Evolutionary conservation across 345 rosid genomes (phyloP), one percentile per base, ranked within the genome.

Genomic region (Erodium maritimum): DNA sequence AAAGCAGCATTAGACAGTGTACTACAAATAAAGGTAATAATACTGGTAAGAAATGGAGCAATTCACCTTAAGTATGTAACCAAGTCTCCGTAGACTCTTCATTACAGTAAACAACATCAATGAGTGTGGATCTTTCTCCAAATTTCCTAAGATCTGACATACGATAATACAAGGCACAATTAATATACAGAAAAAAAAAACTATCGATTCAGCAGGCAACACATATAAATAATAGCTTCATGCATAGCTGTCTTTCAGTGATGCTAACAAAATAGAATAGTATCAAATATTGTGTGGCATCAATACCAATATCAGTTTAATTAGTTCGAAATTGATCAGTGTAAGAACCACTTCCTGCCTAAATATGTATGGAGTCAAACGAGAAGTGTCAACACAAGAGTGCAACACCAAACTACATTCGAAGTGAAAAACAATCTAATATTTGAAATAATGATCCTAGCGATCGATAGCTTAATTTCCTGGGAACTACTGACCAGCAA

Each of bases 31-130:
- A 1, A 29, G 37, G 4, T 29, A 29, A 29, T 29, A 29, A 29
- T 29, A 29, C 37, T 29, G 17, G 17, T 10, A 42, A 42, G 17
- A 10, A 42, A 3, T 14, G 37, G 37, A 42, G 11, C 11, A 42
- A 19, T 50, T 29, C 52, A 87, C 99, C 99, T 82, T 73, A 62
- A 90, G 72, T 7, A 63, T 69, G 70, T 93, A 94, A 50, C 97
- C 99, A 73, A 94, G 82, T 59, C 74, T 73, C 71, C 71, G 87
- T 21, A 90, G 85, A 76, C 83, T 94, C 84, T 77, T 83, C 71
- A 81, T 71, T 62, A 94, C 74, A 5, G 96, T 79, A 71, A 83
- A 58, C 70, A 94, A 74, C 91, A 94, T 74, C 70, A 94, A 69
- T 20, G 88, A 72, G 50, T 66, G 80, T 11, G 97, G 78, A 70